These are phyloP conservation scores for Cardamine occulta DNA, from an alignment of 345 rosid genomes.

Conservation along the genomic window DNA sequence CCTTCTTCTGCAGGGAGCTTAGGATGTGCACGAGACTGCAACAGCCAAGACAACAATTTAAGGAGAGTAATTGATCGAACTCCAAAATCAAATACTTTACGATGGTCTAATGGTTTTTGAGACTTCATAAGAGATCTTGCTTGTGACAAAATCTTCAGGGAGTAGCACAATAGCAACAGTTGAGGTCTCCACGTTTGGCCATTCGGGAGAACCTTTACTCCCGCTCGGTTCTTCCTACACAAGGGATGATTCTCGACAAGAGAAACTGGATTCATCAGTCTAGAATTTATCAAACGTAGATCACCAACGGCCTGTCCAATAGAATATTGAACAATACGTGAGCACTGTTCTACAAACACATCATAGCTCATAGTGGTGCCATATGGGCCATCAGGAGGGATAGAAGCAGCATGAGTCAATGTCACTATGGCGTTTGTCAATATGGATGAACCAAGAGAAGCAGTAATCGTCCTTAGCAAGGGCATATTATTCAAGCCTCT, in stretches of 20 bases:
- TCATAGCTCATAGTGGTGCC: conserved; percentile 84
- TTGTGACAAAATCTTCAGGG: conserved; percentile 79
- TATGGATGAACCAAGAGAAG: conserved; percentile 65
- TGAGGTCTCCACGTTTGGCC: conserved; percentile 91
- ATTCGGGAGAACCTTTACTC: conserved; percentile 83
- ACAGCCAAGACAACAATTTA: conserved; percentile 79
- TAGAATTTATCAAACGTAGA: conserved; percentile 81
- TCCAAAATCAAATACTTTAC: conserved; percentile 79
- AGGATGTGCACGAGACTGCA: conserved; percentile 90
- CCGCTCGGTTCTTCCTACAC: conserved; percentile 80
- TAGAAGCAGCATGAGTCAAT: conserved; percentile 84
- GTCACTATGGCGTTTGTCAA: conserved; percentile 77
- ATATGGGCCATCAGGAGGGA: conserved; percentile 89
- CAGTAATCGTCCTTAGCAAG: conserved; percentile 62
- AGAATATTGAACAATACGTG: conserved; percentile 84
- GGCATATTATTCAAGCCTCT: conserved; percentile 71
- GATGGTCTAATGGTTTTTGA: conserved; percentile 71
- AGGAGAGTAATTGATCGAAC: conserved; percentile 80
- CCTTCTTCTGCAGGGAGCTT: conserved; percentile 76
- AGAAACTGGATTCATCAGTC: conserved; percentile 80
- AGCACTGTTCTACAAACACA: conserved; percentile 81
- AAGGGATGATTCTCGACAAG: conserved; percentile 85
- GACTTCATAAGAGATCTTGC: conserved; percentile 72
- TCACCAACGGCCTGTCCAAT: conserved; percentile 91
- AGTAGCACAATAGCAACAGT: conserved; percentile 67